Conservation (phyloP, 1,284 basidiomycete genomes). For the Puccinia hordei region DNA sequence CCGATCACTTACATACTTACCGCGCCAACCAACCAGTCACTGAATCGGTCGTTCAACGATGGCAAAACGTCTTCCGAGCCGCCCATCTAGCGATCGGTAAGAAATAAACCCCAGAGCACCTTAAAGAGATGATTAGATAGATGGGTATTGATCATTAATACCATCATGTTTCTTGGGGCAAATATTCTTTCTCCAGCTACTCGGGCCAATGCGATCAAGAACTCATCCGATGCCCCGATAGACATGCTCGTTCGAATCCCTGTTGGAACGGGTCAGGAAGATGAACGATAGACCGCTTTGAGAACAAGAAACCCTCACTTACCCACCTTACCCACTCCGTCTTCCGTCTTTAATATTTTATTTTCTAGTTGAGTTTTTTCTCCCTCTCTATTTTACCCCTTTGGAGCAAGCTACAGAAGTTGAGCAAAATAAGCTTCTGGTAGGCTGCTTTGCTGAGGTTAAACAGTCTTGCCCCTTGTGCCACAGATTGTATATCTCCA, state of each 20-base stretch:
- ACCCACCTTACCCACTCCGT: too few species aligned
- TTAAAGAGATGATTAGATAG: too few species aligned
- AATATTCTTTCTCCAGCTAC: background rate
- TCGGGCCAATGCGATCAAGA: background rate
- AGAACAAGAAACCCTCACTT: background rate
- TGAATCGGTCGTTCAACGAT: slow-evolving; percentile 34
- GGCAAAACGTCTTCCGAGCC: slow-evolving; percentile 40
- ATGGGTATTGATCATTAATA: background rate
- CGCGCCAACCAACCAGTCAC: slow-evolving; percentile 3
- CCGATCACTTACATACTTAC: background rate
- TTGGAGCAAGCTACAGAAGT: too few species aligned
- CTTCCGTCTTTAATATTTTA: too few species aligned
- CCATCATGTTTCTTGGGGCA: background rate
- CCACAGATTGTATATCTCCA: too few species aligned
- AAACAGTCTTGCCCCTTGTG: too few species aligned
- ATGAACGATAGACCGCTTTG: background rate
- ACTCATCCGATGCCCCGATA: slow-evolving; percentile 2
- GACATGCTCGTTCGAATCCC: slow-evolving; percentile 41
- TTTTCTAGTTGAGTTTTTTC: too few species aligned
- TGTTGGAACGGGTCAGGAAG: background rate
- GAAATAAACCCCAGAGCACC: background rate
- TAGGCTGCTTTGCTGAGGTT: too few species aligned
- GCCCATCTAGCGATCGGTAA: slow-evolving; percentile 47
- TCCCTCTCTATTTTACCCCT: too few species aligned
- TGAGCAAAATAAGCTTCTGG: too few species aligned